A percentile compares a stretch with the other conserved stretches of the same genome.
Evolutionary conservation across 805 yeast genomes (phyloP).

Genomic region (Candida suzukii): DNA sequence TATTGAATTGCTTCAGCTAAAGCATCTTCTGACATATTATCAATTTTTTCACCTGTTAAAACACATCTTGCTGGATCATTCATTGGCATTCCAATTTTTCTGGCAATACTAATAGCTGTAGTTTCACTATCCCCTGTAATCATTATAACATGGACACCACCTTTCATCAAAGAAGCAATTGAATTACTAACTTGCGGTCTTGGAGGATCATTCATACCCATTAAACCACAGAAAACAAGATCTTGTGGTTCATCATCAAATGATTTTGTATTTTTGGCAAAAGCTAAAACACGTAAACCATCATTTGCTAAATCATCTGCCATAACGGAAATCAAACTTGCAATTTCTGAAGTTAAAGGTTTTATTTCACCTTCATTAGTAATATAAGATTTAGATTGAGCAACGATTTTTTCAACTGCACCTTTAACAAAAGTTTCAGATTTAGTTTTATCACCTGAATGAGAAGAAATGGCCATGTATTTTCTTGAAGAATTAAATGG

Average conservation of each 20-base stretch:
- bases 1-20: slow-evolving; percentile 69
- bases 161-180: slow-evolving; percentile 68
- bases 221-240: slow-evolving; percentile 73
- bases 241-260: slow-evolving; percentile 42
- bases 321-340: slow-evolving; percentile 41
- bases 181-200: slow-evolving; percentile 78
- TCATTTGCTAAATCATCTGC: slow-evolving; percentile 66
- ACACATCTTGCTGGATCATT: slow-evolving; percentile 58
- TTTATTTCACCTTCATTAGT: slow-evolving; percentile 53
- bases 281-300: slow-evolving; percentile 81
- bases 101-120: slow-evolving; percentile 81
- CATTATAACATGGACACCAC: slow-evolving; percentile 98
- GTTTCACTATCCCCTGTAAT: slow-evolving; percentile 92
- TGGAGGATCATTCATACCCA: slow-evolving; percentile 98
- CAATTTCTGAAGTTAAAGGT: slow-evolving; percentile 47
- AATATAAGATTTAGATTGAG: slow-evolving; percentile 50
- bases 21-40: slow-evolving; percentile 62
- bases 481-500: slow-evolving; percentile 84
- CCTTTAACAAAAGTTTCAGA: slow-evolving; percentile 75
- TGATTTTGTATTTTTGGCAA: slow-evolving; percentile 49
- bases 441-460: slow-evolving; percentile 50
- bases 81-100: slow-evolving; percentile 83
- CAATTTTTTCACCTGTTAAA: slow-evolving; percentile 79
- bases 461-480: slow-evolving; percentile 79
- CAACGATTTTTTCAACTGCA: slow-evolving; percentile 72